phyloP scores from a whole-genome alignment of 176 grass and related monocot species.

The Oryza australiensis region DNA sequence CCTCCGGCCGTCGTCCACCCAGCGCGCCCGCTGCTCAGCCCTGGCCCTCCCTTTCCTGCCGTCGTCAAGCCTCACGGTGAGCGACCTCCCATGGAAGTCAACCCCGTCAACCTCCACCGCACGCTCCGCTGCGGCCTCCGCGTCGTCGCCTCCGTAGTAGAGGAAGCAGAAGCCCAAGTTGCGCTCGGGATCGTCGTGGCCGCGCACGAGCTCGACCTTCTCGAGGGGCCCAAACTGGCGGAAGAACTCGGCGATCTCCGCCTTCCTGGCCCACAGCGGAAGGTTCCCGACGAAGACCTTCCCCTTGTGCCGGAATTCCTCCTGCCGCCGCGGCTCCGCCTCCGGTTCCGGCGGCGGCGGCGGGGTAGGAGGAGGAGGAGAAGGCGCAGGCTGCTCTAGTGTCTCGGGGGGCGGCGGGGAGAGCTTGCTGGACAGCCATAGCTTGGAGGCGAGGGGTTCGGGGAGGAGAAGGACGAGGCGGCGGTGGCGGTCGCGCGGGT shows the following conservation, averaged over 20 bases:
- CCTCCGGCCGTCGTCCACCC: constrained; percentile 45
- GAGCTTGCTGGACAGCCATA: constrained; percentile 90
- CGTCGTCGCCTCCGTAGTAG: constrained; percentile 61
- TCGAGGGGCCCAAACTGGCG: constrained; percentile 85
- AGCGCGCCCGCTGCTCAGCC: constrained; percentile 60
- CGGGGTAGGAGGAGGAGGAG: background rate
- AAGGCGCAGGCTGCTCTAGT: background rate
- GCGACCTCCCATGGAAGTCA: constrained; percentile 74
- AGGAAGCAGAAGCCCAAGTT: constrained; percentile 94
- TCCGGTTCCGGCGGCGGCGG: background rate
- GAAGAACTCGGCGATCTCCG: constrained; percentile 80
- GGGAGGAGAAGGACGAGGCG: constrained; percentile 7
- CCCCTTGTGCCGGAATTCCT: constrained; percentile 61
- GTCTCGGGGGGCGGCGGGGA: constrained; percentile 48
- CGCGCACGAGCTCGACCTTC: constrained; percentile 78
- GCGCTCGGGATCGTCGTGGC: constrained; percentile 72
- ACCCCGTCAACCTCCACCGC: constrained; percentile 82
- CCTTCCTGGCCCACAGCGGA: constrained; percentile 67
- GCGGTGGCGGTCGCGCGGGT: background rate
- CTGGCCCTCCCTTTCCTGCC: constrained; percentile 67
- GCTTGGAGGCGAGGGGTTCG: constrained; percentile 73
- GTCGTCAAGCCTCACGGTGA: constrained; percentile 83
- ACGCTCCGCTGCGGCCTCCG: constrained; percentile 48
- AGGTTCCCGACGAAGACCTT: constrained; percentile 95
- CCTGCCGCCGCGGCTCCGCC: background rate